Evolutionary conservation across 139 green algal genomes (phyloP), one percentile per base, ranked within the genome.

Genomic region (Pleodorina starrii): DNA sequence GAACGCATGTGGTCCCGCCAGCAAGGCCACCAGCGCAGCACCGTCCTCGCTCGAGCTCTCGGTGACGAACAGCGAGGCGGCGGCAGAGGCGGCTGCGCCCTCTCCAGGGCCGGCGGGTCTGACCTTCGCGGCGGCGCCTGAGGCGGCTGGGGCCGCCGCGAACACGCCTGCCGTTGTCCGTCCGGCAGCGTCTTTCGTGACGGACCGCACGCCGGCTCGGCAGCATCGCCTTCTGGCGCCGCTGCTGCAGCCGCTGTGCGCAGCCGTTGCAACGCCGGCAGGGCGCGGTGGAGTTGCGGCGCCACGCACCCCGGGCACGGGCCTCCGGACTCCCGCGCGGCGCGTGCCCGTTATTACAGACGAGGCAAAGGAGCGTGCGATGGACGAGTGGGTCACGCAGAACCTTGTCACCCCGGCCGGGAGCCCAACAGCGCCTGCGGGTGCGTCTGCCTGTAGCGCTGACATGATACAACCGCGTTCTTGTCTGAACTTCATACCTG

Each of bases 341-440:
- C 81, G 81, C 3, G 81, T 87, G 81, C 35, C 60, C 1, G 81
- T 87, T 29, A 38, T 29, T 29, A 48, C 60, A 14, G 60, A 87
- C n/a, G 81, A 87, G 32, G n/a, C 42, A 9, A 32, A 77, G 43
- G 81, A 68, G 60, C 81, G 63, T 19, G 81, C 81, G 12, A 32
- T 78, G 59, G 81, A 87, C 25, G 81, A 57, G 60, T 87, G 81
- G 81, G 59, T 74, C 19, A 10, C 32, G 27, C 79, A 86, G 79
- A 29, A 86, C n/a, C 54, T 75, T 23, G 14, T 84, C 38, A 35
- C 32, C 16, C 14, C 50, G 6, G 76, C 48, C 43, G 76, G 69
- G 35, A 25, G 35, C 19, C 32, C 10, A 17, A 48, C 25, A 35
- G 27, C 63, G 19, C 63, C 63, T 35, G 14, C 29, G 19, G 63